These are phyloP conservation scores for Dendrocalamus sinicus DNA, from an alignment of 176 grass and related monocot genomes.

Conservation along the genomic window DNA sequence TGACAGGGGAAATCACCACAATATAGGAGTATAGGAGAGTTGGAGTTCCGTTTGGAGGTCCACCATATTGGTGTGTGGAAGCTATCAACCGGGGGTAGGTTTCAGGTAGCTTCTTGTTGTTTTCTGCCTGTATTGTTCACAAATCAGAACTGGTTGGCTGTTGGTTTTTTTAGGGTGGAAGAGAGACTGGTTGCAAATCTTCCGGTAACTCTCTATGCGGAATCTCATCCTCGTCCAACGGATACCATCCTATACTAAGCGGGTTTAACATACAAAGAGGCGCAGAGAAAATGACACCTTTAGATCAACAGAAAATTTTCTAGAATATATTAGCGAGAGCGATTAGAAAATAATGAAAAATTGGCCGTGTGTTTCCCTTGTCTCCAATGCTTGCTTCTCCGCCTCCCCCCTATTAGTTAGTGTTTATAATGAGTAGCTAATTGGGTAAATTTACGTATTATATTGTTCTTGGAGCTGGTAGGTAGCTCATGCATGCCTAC, in stretches of 20 bases:
- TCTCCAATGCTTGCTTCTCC: not conserved
- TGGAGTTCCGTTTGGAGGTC: not conserved
- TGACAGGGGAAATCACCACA: not conserved
- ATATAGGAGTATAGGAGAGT: not conserved
- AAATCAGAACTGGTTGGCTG: not conserved
- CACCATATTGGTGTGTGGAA: not conserved
- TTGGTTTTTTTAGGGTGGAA: not conserved
- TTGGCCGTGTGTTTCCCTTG: not conserved
- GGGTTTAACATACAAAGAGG: not conserved
- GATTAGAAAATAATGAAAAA: not conserved
- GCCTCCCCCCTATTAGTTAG: no score
- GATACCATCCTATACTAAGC: not conserved
- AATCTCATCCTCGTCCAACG: not conserved
- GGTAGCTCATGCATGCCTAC: conserved; percentile 25
- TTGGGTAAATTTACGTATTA: not conserved
- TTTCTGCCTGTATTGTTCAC: not conserved
- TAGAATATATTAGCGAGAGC: not conserved
- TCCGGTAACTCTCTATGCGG: not conserved
- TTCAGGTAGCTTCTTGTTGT: not conserved
- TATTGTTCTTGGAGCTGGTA: not conserved
- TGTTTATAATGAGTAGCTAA: not conserved
- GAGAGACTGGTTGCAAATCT: not conserved
- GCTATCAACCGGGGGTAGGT: conserved; percentile 8
- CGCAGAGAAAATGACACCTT: no score
- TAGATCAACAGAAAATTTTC: not conserved